These are phyloP conservation scores for Vigna mungo DNA, from an alignment of 306 rosid genomes.

Conservation along the genomic window DNA sequence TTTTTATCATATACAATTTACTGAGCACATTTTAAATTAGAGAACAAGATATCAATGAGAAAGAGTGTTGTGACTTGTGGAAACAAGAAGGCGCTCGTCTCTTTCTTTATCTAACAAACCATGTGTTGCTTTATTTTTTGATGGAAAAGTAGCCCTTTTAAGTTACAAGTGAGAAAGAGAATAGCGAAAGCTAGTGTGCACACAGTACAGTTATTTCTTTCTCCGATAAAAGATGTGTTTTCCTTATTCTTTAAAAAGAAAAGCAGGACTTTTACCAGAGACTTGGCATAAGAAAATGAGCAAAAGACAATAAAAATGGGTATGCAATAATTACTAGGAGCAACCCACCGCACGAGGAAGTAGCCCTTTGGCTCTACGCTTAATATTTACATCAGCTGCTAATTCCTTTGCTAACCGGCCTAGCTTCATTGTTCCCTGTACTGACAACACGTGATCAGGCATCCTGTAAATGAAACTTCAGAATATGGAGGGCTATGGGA, in stretches of 20 bases:
- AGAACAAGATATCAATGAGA: conserved; percentile 1
- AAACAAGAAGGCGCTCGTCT: neutral
- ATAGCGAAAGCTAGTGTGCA: neutral
- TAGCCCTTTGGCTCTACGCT: conserved; percentile 91
- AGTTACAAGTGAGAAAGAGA: conserved; percentile 10
- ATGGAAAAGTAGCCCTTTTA: conserved; percentile 21
- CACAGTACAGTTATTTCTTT: neutral
- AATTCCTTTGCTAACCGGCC: conserved; percentile 78
- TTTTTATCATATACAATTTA: neutral
- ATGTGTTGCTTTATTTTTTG: neutral
- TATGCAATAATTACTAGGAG: conserved; percentile 39
- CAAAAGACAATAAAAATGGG: conserved; percentile 27
- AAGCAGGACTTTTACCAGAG: conserved; percentile 1
- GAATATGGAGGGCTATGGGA: conserved; percentile 34
- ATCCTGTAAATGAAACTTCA: conserved; percentile 37
- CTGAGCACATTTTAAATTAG: neutral
- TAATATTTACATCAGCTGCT: conserved; percentile 89
- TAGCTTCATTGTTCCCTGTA: conserved; percentile 89
- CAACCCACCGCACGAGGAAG: conserved; percentile 86
- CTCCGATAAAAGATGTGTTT: neutral
- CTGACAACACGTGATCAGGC: conserved; percentile 40
- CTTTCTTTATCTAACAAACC: conserved; percentile 2
- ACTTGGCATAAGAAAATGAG: conserved; percentile 22
- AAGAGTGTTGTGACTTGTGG: neutral
- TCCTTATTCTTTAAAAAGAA: conserved; percentile 31